A percentile compares a stretch with the other conserved stretches of the same genome.
phyloP scores from a whole-genome alignment of 2,329 filamentous ascomycete species.

The Clarireedia paspali region DNA sequence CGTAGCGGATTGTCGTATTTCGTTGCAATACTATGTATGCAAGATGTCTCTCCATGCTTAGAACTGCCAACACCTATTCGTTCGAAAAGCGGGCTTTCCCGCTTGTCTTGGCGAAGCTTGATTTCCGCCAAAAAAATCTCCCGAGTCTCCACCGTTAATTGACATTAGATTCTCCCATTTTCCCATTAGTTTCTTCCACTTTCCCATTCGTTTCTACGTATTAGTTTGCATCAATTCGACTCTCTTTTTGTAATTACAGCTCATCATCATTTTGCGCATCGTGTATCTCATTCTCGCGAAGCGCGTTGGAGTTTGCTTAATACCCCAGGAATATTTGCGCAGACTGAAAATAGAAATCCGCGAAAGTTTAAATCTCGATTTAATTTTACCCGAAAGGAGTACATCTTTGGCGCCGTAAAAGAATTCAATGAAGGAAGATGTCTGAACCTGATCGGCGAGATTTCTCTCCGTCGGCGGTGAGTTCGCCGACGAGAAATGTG shows the following conservation, averaged over 20 bases:
- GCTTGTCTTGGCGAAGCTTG: background rate
- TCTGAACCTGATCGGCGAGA: constrained; percentile 8
- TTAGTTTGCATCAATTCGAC: background rate
- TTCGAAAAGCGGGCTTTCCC: background rate
- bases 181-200: background rate
- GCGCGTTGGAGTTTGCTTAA: background rate
- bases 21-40: background rate
- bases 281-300: background rate
- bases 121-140: background rate
- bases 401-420: background rate
- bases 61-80: background rate
- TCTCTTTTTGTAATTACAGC: background rate
- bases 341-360: background rate
- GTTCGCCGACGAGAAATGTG: background rate
- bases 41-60: background rate
- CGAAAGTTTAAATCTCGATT: background rate
- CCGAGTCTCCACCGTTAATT: background rate
- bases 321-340: no score
- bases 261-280: background rate
- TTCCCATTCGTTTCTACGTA: no score
- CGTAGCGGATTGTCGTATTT: no score
- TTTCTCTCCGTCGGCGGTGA: constrained; percentile 7
- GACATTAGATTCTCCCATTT: background rate
- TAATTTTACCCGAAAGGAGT: background rate
- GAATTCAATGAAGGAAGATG: background rate